These are phyloP conservation scores for Penicillium sp. DNA, from an alignment of 2,329 filamentous ascomycete species.

Conservation along the genomic window DNA sequence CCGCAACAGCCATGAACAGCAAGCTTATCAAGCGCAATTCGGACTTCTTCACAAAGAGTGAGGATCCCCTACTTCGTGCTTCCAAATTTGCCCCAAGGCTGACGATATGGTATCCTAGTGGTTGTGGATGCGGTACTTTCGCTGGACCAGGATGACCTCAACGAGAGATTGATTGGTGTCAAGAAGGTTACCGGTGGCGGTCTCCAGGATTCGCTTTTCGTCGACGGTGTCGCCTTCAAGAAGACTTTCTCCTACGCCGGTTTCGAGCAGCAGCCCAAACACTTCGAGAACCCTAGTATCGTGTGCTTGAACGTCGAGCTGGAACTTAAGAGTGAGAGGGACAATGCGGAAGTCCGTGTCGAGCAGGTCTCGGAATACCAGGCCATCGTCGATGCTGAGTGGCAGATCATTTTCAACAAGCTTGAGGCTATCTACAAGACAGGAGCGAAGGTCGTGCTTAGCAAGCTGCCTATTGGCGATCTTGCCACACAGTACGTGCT, in stretches of 20 bases:
- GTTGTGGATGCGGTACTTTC: slow-evolving; percentile 95
- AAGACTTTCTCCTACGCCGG: slow-evolving; percentile 99
- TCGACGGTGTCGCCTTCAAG: slow-evolving; percentile 98
- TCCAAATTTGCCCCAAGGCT: slow-evolving; percentile 10
- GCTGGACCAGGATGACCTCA: slow-evolving; percentile 92
- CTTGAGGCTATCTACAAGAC: slow-evolving; percentile 92
- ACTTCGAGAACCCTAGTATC: slow-evolving; percentile 90
- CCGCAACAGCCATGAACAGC: slow-evolving; percentile 97
- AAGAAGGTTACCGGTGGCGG: slow-evolving; percentile 98
- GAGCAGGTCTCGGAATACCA: slow-evolving; percentile 99
- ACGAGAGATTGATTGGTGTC: slow-evolving; percentile 96
- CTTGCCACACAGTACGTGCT: slow-evolving; percentile 76
- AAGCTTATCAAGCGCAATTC: slow-evolving; percentile 98
- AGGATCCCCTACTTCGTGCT: slow-evolving; percentile 31
- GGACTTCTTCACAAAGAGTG: slow-evolving; percentile 95
- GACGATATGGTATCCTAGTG: slow-evolving; percentile 58
- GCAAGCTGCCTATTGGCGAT: slow-evolving; percentile 96
- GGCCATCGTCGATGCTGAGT: slow-evolving; percentile 97
- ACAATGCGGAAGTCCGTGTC: slow-evolving; percentile 96
- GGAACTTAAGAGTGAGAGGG: slow-evolving; percentile 98
- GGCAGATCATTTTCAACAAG: slow-evolving; percentile 99
- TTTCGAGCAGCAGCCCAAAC: slow-evolving; percentile 98
- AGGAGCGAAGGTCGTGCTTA: slow-evolving; percentile 94
- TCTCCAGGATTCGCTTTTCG: slow-evolving; percentile 91
- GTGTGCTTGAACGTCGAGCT: slow-evolving; percentile 97